A percentile compares a stretch with the other conserved stretches of the same genome.
Conservation (phyloP, 139 green algal species). For the Pycnococcus provasolii region DNA sequence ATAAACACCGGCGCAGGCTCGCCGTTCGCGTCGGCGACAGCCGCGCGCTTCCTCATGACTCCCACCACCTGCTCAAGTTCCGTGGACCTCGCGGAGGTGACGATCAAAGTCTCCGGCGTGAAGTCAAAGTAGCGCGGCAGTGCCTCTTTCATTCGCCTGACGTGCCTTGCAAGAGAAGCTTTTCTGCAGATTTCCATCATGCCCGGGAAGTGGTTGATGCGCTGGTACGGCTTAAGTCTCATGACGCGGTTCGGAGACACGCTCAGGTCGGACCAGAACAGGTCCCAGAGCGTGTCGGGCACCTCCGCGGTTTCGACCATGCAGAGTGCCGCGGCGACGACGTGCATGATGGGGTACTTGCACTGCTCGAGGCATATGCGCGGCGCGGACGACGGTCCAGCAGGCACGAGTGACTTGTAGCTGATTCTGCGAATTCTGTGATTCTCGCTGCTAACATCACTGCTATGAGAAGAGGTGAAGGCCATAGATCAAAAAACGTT, state of each 20-base stretch:
- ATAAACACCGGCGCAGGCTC: slow-evolving; percentile 42
- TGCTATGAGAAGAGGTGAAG: too few species aligned
- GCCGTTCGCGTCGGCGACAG: slow-evolving; percentile 33
- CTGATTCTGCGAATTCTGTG: too few species aligned
- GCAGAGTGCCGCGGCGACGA: neutral
- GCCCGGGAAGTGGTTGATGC: slow-evolving; percentile 57
- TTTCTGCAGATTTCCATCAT: slow-evolving; percentile 62
- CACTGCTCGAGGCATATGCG: neutral
- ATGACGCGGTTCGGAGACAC: slow-evolving; percentile 7
- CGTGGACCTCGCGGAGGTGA: too few species aligned
- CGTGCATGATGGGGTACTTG: neutral
- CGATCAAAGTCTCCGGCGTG: slow-evolving; percentile 31
- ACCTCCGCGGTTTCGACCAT: neutral
- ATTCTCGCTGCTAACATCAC: too few species aligned
- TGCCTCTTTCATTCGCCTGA: slow-evolving; percentile 32
- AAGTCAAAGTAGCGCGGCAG: slow-evolving; percentile 48
- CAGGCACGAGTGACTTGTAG: too few species aligned
- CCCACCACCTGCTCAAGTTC: too few species aligned
- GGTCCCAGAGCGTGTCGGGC: slow-evolving; percentile 29
- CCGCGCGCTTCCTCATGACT: slow-evolving; percentile 28
- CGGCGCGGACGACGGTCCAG: too few species aligned
- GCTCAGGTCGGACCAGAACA: slow-evolving; percentile 44
- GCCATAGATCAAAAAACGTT: too few species aligned
- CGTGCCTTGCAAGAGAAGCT: slow-evolving; percentile 13
- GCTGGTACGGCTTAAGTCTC: slow-evolving; percentile 40